These are phyloP conservation scores for Batkoa obscura DNA, from an alignment of 371 early-diverging fungal species.

Conservation along the genomic window DNA sequence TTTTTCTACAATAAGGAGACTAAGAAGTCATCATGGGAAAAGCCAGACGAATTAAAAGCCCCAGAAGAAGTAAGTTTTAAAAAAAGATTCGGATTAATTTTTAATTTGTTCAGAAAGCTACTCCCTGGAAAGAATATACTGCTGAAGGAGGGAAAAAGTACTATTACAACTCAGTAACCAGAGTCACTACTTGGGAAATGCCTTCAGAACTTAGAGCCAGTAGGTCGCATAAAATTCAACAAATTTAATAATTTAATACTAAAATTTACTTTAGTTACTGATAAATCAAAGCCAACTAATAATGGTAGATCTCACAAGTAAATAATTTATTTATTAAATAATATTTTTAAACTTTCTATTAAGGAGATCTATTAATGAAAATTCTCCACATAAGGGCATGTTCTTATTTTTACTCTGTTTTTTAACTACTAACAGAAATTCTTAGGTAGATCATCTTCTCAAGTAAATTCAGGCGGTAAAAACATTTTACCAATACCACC, in stretches of 20 bases:
- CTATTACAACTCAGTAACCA: conserved; percentile 66
- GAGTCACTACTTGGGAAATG: conserved; percentile 69
- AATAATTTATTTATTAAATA: too few relatives aligned
- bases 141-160: conserved; percentile 70
- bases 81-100: conserved; percentile 18
- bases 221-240: background rate
- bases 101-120: conserved; percentile 11
- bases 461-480: too few relatives aligned
- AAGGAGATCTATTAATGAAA: too few relatives aligned
- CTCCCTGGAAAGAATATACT: conserved; percentile 73
- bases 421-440: too few relatives aligned
- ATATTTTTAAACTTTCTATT: too few relatives aligned
- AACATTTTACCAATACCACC: conserved; percentile 8
- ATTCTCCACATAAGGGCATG: too few relatives aligned
- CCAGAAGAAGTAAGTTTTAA: conserved; percentile 37
- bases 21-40: conserved; percentile 77
- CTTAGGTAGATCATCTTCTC: too few relatives aligned
- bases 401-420: too few relatives aligned
- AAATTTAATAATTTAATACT: too few relatives aligned
- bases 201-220: conserved; percentile 50
- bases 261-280: too few relatives aligned
- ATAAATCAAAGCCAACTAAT: too few relatives aligned
- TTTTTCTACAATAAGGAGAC: conserved; percentile 75
- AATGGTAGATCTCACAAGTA: too few relatives aligned
- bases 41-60: conserved; percentile 79